Base-by-base conservation (phyloP, 805 yeast genomes). In the Zygosaccharomyces rouxii region DNA sequence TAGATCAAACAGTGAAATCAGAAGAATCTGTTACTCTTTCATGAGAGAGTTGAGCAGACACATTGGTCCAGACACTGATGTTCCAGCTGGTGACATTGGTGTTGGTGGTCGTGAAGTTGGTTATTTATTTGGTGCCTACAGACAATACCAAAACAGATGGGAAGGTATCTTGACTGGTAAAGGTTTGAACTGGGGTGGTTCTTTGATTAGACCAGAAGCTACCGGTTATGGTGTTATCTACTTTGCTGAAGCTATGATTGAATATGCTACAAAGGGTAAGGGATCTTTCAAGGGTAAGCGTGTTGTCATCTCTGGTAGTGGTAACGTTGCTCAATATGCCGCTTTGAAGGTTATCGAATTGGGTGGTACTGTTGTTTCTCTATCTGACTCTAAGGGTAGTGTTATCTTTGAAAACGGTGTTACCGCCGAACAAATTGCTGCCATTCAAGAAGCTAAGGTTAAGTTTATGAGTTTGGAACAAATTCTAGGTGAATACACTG, bases 11-110 rank as follows among this genome's bases (percentile, higher is more conserved):
- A 72, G 75, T 63, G 99, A 92, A 78, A 92, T 92, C 75, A 85
- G 99, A 79, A 84, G 96, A 73, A 92, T 92, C 83, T 92, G 97
- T 78, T 81, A 80, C 65, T 79, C 97, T 45, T 92, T 92, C 80
- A 92, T 92, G 96, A 79, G 88, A 72, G 96, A 92, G 76, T 82
- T 92, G 64, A 83, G 90, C 58, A 85, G 96, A 73, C 90, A 90
- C 82, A 92, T 92, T 74, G 99, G 98, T 55, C 89, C 86, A 68
- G 92, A 87, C 73, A 89, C 96, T 52, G 99, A 92, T 75, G 97
- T 94, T 48, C 99, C 99, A 68, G 99, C 99, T 59, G 99, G 99
- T 74, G 99, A 92, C 75, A 92, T 92, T 71, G 96, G 96, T 79
- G 95, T 89, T 56, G 96, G 97, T 76, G 98, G 97, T 64, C 82